Evolutionary conservation across 257 asterid genomes (phyloP).

Genomic region (Capsicum rhomboideum): DNA sequence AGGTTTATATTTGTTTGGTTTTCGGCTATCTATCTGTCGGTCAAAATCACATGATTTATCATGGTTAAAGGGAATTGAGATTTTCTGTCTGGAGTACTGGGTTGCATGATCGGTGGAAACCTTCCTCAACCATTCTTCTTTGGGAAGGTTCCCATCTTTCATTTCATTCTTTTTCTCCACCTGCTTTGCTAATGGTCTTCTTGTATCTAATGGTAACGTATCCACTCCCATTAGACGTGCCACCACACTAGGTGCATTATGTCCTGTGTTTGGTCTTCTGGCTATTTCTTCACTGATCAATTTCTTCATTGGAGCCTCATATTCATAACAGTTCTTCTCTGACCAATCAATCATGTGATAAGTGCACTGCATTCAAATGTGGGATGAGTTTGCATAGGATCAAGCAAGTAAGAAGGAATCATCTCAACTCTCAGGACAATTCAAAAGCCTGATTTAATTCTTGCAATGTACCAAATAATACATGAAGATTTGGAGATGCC

Average conservation of each 20-base stretch:
- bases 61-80: slow-evolving; percentile 25
- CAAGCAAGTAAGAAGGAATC: not conserved
- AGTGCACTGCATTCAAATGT: slow-evolving; percentile 39
- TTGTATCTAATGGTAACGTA: slow-evolving; percentile 51
- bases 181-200: slow-evolving; percentile 21
- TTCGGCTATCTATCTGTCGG: slow-evolving; percentile 17
- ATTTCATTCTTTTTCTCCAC: slow-evolving; percentile 24
- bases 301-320: slow-evolving; percentile 73
- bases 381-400: not conserved
- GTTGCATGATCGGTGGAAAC: slow-evolving; percentile 27
- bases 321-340: slow-evolving; percentile 27
- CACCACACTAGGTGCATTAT: slow-evolving; percentile 69
- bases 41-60: slow-evolving; percentile 24
- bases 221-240: slow-evolving; percentile 99
- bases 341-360: slow-evolving; percentile 39
- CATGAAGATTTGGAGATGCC: not conserved
- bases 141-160: slow-evolving; percentile 20
- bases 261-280: slow-evolving; percentile 34
- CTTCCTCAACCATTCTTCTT: slow-evolving; percentile 23
- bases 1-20: slow-evolving; percentile 43
- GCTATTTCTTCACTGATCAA: slow-evolving; percentile 63
- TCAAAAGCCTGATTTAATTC: not conserved
- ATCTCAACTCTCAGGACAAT: not conserved
- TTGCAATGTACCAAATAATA: not conserved
- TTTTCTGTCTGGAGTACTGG: slow-evolving; percentile 29